Conservation (phyloP, 2,329 filamentous ascomycete genomes). For the Plenodomus biglobosus region DNA sequence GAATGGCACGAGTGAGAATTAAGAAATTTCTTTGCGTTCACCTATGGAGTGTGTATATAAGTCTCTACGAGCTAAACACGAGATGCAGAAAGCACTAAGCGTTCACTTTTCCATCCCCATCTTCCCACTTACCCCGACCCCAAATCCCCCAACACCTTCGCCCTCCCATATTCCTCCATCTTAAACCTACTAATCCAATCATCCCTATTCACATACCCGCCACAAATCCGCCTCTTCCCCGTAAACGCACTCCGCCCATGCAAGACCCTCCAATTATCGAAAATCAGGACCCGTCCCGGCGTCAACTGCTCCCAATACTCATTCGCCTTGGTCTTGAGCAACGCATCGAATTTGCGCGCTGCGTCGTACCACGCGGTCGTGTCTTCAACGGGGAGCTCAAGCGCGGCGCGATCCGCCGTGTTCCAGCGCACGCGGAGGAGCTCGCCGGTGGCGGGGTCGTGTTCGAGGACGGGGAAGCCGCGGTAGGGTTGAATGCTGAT, state of each 20-base stretch:
- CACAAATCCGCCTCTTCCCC: slow-evolving; percentile 84
- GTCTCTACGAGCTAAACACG: not conserved
- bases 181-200: slow-evolving; percentile 32
- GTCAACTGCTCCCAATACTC: slow-evolving; percentile 80
- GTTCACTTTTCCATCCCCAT: too few species aligned
- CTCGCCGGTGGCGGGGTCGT: slow-evolving; percentile 49
- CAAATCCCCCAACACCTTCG: slow-evolving; percentile 17
- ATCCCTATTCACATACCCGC: slow-evolving; percentile 63
- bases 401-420: slow-evolving; percentile 78
- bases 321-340: slow-evolving; percentile 65
- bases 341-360: slow-evolving; percentile 70
- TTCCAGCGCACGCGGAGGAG: slow-evolving; percentile 84
- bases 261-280: slow-evolving; percentile 94
- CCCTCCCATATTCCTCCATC: slow-evolving; percentile 17
- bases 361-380: slow-evolving; percentile 75
- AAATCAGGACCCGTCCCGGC: slow-evolving; percentile 82
- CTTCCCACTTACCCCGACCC: not conserved
- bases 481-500: slow-evolving; percentile 74
- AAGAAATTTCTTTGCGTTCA: not conserved
- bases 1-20: not conserved
- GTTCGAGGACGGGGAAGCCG: slow-evolving; percentile 71
- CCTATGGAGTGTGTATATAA: not conserved
- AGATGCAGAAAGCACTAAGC: too few species aligned
- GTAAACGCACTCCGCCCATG: slow-evolving; percentile 84
- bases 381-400: slow-evolving; percentile 57